These are phyloP conservation scores for Penicillium salamii DNA, from an alignment of 495 filamentous ascomycete species.

Conservation along the genomic window DNA sequence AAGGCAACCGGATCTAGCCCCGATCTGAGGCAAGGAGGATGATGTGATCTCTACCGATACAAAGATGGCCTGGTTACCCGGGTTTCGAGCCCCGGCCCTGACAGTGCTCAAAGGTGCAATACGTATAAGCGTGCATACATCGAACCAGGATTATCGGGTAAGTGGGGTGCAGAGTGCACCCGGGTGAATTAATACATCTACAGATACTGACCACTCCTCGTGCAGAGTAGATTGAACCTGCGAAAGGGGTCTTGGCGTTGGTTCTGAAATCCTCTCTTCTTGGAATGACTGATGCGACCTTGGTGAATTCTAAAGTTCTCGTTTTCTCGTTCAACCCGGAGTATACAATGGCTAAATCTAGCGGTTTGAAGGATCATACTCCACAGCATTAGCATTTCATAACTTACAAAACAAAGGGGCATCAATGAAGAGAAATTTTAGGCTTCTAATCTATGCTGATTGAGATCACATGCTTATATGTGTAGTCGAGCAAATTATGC, in stretches of 20 bases:
- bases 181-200: conserved; percentile 3
- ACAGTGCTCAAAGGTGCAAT: neutral
- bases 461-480: too few relatives aligned
- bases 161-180: conserved; percentile 4
- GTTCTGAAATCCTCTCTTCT: neutral
- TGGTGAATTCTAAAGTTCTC: neutral
- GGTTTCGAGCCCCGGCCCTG: neutral
- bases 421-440: too few relatives aligned
- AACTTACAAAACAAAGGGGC: too few relatives aligned
- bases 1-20: conserved; percentile 2
- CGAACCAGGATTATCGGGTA: neutral
- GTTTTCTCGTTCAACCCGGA: too few relatives aligned
- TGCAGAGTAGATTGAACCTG: too few relatives aligned
- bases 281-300: neutral
- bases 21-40: neutral
- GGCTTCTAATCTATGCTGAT: too few relatives aligned
- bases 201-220: too few relatives aligned
- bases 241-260: neutral
- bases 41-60: neutral
- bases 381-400: too few relatives aligned
- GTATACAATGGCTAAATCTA: too few relatives aligned
- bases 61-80: neutral
- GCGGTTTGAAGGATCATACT: too few relatives aligned
- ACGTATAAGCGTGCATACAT: neutral
- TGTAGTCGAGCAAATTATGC: too few relatives aligned